Conservation (phyloP, 2,329 filamentous ascomycete species). For the Penicillium brasilianum region DNA sequence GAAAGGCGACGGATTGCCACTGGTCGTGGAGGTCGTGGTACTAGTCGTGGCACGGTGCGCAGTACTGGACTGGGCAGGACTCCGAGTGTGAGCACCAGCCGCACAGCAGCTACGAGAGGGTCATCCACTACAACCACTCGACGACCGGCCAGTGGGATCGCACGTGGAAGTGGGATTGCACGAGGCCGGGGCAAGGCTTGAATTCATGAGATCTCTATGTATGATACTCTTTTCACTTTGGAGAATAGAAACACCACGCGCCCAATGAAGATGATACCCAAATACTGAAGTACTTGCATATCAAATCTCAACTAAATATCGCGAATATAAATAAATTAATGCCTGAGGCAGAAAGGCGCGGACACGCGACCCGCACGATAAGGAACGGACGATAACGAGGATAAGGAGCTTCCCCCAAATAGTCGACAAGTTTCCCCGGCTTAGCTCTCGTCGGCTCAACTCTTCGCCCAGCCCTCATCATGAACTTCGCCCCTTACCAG, state of each 20-base stretch:
- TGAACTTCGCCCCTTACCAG: conserved; percentile 98
- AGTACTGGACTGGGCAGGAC: conserved; percentile 43
- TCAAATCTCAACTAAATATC: not conserved
- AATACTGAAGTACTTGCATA: not conserved
- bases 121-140: conserved; percentile 42
- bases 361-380: conserved; percentile 25
- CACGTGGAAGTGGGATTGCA: conserved; percentile 42
- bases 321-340: not conserved
- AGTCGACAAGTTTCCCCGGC: conserved; percentile 8
- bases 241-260: conserved; percentile 13
- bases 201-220: conserved; percentile 21
- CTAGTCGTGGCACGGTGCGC: conserved; percentile 41
- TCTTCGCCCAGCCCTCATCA: conserved; percentile 41
- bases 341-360: conserved; percentile 18
- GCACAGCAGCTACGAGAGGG: conserved; percentile 38
- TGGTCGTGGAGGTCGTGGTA: conserved; percentile 41
- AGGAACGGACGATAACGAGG: conserved; percentile 23
- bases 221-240: conserved; percentile 20
- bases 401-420: conserved; percentile 23
- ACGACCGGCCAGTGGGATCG: conserved; percentile 47
- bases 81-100: conserved; percentile 39
- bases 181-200: conserved; percentile 42
- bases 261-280: conserved; percentile 32
- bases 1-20: conserved; percentile 46
- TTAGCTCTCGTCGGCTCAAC: conserved; percentile 8